These are phyloP conservation scores for Cryptococcus sp. DNA, from an alignment of 1,284 basidiomycete genomes.

Conservation along the genomic window DNA sequence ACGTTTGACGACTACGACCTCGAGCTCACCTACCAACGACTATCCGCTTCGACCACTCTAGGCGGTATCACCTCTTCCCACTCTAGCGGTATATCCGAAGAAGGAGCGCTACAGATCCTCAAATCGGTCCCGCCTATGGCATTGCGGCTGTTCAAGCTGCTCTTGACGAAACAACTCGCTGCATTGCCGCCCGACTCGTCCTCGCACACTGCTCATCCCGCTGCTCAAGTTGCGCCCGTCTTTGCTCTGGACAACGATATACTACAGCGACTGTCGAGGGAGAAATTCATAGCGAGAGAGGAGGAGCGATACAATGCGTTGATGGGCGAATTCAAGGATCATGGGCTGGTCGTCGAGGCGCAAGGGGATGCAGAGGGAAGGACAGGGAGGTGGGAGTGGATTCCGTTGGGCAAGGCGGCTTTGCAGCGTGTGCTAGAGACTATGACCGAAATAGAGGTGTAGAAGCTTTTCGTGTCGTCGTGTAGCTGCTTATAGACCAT, in stretches of 20 bases:
- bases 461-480: background rate
- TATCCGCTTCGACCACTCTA: conserved; percentile 20
- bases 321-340: conserved; percentile 82
- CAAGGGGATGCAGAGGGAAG: conserved; percentile 39
- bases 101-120: conserved; percentile 74
- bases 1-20: conserved; percentile 74
- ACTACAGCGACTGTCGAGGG: conserved; percentile 44
- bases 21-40: conserved; percentile 56
- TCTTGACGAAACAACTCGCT: conserved; percentile 62
- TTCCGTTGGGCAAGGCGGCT: conserved; percentile 66
- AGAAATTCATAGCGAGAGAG: conserved; percentile 78
- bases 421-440: conserved; percentile 41
- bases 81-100: conserved; percentile 58
- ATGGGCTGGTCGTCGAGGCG: conserved; percentile 64
- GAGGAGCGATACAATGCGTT: conserved; percentile 74
- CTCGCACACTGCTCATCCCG: conserved; percentile 16
- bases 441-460: conserved; percentile 10
- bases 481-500: no score
- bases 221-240: conserved; percentile 24
- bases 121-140: conserved; percentile 81
- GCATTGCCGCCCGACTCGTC: conserved; percentile 48
- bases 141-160: conserved; percentile 65
- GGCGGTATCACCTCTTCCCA: conserved; percentile 18
- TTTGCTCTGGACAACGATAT: conserved; percentile 44
- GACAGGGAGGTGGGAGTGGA: conserved; percentile 60